phyloP scores from a whole-genome alignment of 768 basidiomycete species.

The Psilocybe sp. region DNA sequence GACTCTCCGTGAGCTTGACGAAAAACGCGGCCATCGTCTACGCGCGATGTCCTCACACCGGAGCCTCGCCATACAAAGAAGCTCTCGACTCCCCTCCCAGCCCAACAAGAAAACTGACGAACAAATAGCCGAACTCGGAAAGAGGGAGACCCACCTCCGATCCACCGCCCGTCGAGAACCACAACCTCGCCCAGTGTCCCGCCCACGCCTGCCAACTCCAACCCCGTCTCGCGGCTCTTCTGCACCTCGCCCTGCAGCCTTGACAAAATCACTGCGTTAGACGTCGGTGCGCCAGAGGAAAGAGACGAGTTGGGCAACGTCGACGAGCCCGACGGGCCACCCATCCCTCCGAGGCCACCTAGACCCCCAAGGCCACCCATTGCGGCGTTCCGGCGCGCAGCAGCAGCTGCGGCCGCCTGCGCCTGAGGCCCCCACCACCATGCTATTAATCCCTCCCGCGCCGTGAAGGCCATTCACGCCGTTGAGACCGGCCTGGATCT shows the following conservation, averaged over 20 bases:
- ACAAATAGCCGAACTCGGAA: neutral
- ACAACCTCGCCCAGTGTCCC: conserved; percentile 84
- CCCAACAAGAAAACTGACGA: no score
- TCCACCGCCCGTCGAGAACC: conserved; percentile 71
- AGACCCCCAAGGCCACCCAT: neutral
- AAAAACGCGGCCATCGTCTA: no score
- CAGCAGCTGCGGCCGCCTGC: neutral
- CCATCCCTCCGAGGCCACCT: conserved; percentile 9
- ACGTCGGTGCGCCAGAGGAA: neutral
- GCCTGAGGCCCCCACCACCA: no score
- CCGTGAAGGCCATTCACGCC: neutral
- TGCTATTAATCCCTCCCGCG: no score
- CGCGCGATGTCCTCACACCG: no score
- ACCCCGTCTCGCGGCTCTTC: conserved; percentile 91
- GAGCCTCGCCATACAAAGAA: no score
- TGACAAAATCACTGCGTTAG: conserved; percentile 58
- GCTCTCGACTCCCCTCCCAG: no score
- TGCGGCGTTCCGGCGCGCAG: no score
- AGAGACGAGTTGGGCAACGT: conserved; percentile 25
- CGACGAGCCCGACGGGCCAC: conserved; percentile 8
- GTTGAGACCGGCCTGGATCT: neutral
- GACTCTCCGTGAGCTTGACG: no score
- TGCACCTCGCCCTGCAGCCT: conserved; percentile 91
- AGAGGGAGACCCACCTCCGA: conserved; percentile 52
- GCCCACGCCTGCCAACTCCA: conserved; percentile 76